Percentiles rank a stretch among this genome's conserved stretches.
These are phyloP conservation scores for Fraxinus angustifolia DNA, from an alignment of 305 asterid species.

Conservation along the genomic window DNA sequence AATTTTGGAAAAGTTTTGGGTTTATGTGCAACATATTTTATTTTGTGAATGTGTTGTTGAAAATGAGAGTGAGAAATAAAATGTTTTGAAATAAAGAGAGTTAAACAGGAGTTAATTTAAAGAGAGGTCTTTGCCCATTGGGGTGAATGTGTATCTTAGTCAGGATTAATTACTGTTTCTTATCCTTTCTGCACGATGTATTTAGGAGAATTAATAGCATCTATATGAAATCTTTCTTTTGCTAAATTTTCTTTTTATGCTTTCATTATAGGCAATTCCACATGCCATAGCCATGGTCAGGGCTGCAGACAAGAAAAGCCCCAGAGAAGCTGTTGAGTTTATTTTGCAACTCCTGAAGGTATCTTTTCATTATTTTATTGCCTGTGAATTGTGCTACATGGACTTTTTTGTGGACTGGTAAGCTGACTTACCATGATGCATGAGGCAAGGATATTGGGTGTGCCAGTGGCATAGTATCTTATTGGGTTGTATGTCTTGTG, in stretches of 20 bases:
- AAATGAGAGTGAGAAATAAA: too few species aligned
- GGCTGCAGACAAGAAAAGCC: conserved; percentile 82
- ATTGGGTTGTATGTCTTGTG: neutral
- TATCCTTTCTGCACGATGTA: neutral
- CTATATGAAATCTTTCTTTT: conserved; percentile 14
- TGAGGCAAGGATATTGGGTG: conserved; percentile 4
- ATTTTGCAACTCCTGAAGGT: conserved; percentile 96
- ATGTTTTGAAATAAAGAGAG: neutral
- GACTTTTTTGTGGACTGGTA: conserved; percentile 10
- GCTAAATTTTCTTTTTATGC: conserved; percentile 19
- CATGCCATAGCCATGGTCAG: conserved; percentile 89
- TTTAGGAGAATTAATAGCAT: neutral
- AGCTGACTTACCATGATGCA: conserved; percentile 5
- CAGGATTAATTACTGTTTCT: neutral
- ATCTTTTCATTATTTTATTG: conserved; percentile 17
- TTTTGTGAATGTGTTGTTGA: neutral
- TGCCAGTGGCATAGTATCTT: neutral
- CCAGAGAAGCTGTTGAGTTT: conserved; percentile 98
- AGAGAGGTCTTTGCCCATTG: neutral
- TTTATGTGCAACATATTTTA: neutral
- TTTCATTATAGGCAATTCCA: conserved; percentile 75
- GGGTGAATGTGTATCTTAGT: neutral
- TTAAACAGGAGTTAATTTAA: neutral
- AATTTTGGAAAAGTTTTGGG: neutral
- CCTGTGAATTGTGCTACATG: conserved; percentile 11